phyloP scores from a whole-genome alignment of 164 flowering plant genomes.

The Nymphaea thermarum region DNA sequence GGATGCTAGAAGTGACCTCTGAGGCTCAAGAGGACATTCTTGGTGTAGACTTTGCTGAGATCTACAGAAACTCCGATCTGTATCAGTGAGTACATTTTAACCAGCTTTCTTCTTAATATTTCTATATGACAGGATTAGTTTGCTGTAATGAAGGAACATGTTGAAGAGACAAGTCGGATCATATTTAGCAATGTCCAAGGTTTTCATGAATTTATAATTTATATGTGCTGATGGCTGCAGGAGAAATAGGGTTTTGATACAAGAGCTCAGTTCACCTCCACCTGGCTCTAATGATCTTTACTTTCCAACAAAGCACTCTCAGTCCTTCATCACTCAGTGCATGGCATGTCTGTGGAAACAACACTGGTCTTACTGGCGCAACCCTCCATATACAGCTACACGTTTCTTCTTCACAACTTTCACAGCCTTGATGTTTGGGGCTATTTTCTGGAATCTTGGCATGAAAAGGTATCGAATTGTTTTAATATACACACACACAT shows the following conservation, averaged over 20 bases:
- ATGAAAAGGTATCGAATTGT: slow-evolving; percentile 21
- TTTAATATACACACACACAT: not conserved
- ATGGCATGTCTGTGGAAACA: slow-evolving; percentile 67
- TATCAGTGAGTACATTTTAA: slow-evolving; percentile 5
- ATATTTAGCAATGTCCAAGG: not conserved
- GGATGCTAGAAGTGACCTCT: slow-evolving; percentile 26
- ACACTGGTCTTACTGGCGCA: slow-evolving; percentile 60
- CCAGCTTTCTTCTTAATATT: not conserved
- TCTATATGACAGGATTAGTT: not conserved
- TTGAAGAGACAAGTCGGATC: not conserved
- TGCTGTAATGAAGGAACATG: no score
- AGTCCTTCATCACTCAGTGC: slow-evolving; percentile 28
- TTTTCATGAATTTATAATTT: no score
- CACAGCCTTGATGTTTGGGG: slow-evolving; percentile 33
- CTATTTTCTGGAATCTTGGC: slow-evolving; percentile 47
- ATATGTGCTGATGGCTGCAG: slow-evolving; percentile 9
- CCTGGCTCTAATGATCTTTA: slow-evolving; percentile 27
- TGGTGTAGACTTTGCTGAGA: slow-evolving; percentile 17
- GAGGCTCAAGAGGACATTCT: slow-evolving; percentile 15
- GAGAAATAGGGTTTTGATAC: slow-evolving; percentile 24
- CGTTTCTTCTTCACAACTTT: slow-evolving; percentile 28
- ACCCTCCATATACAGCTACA: slow-evolving; percentile 40
- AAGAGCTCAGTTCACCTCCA: slow-evolving; percentile 24
- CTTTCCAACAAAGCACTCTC: slow-evolving; percentile 40
- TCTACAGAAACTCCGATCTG: slow-evolving; percentile 17